These are phyloP conservation scores for Violaceomyces palustris DNA, from an alignment of 1,284 basidiomycete genomes.

Conservation along the genomic window DNA sequence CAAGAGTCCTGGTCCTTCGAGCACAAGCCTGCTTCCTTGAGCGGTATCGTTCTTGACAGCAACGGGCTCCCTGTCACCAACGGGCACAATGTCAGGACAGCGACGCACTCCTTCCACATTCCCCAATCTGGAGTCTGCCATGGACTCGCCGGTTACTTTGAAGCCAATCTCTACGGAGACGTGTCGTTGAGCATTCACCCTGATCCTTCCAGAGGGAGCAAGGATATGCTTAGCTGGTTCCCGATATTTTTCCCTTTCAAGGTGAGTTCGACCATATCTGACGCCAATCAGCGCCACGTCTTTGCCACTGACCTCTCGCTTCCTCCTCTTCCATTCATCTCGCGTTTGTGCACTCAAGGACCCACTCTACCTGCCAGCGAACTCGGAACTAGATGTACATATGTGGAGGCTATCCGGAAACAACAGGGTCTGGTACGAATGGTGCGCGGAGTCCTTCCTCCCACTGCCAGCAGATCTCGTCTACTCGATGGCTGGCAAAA, in stretches of 20 bases:
- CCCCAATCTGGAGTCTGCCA: constrained; percentile 91
- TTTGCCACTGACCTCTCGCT: no score
- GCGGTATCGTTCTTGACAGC: constrained; percentile 27
- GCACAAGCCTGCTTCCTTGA: constrained; percentile 57
- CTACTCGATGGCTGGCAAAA: not conserved
- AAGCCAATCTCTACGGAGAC: constrained; percentile 83
- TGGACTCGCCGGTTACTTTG: constrained; percentile 97
- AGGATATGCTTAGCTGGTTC: constrained; percentile 99
- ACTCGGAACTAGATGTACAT: constrained; percentile 84
- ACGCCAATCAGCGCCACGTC: no score
- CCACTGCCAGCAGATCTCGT: constrained; percentile 52
- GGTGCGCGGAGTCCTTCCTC: constrained; percentile 88
- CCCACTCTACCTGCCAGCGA: constrained; percentile 84
- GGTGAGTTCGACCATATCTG: constrained; percentile 3
- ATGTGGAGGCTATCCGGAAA: constrained; percentile 81
- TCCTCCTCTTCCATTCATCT: not conserved
- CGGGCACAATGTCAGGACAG: constrained; percentile 54
- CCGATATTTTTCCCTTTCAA: constrained; percentile 82
- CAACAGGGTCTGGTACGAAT: constrained; percentile 95
- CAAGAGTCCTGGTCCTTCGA: constrained; percentile 98
- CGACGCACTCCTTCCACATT: constrained; percentile 70
- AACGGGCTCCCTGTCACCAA: constrained; percentile 54
- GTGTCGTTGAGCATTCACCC: constrained; percentile 92
- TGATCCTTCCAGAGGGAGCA: constrained; percentile 67
- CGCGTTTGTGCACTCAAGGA: constrained; percentile 58